Evolutionary conservation across 2,329 filamentous ascomycete genomes (phyloP).

Genomic region (Cryphonectria radicalis): DNA sequence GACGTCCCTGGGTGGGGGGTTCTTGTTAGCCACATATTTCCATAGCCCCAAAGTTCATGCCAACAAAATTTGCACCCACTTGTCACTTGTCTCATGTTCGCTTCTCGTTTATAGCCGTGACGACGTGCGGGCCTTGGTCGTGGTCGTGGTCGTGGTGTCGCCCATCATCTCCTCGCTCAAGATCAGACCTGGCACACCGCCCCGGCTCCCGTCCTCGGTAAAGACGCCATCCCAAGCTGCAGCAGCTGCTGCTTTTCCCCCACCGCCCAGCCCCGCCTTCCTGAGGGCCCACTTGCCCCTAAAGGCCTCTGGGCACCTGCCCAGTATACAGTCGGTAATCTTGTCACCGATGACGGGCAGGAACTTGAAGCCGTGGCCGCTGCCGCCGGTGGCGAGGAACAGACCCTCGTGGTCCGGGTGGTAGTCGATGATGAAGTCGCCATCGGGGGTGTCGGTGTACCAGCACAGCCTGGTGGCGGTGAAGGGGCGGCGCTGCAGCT

Average conservation of each 20-base stretch:
- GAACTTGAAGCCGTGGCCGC: conserved; percentile 72
- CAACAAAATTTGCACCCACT: conserved; percentile 19
- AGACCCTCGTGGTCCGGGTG: conserved; percentile 64
- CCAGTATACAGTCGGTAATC: conserved; percentile 59
- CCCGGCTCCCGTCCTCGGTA: conserved; percentile 59
- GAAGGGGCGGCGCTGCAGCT: conserved; percentile 64
- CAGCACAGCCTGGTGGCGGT: conserved; percentile 69
- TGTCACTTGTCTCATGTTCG: too few species aligned
- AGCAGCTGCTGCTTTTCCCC: conserved; percentile 27
- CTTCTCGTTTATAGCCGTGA: conserved; percentile 20
- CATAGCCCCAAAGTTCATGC: conserved; percentile 26
- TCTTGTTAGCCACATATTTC: conserved; percentile 26
- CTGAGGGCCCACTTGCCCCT: conserved; percentile 67
- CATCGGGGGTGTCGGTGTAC: conserved; percentile 75
- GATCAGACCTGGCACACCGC: conserved; percentile 51
- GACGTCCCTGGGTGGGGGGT: background rate
- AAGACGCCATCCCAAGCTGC: conserved; percentile 43
- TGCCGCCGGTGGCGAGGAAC: conserved; percentile 66
- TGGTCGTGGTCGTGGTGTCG: conserved; percentile 30
- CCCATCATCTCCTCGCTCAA: conserved; percentile 50
- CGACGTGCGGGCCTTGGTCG: background rate
- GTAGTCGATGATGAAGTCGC: conserved; percentile 72
- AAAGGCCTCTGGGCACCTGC: conserved; percentile 54
- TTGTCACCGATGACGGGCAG: conserved; percentile 67
- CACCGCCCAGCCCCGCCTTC: conserved; percentile 44